These are phyloP conservation scores for Metschnikowia aberdeeniae DNA, from an alignment of 805 yeast species.

Conservation along the genomic window DNA sequence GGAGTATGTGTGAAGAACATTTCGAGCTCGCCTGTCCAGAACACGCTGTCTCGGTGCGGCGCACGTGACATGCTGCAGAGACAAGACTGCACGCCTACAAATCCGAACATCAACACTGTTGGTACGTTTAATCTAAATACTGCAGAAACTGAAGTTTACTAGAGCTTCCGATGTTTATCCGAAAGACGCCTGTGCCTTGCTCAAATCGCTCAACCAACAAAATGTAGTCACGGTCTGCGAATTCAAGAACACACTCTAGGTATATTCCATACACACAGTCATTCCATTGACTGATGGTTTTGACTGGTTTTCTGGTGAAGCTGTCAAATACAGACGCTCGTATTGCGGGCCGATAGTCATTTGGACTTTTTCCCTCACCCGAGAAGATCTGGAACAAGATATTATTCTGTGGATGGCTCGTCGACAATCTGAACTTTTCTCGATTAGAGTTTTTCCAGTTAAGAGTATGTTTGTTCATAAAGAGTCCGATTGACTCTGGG, in stretches of 20 bases:
- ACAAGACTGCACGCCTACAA: too few relatives aligned
- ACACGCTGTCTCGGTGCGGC: slow-evolving; percentile 4
- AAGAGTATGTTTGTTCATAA: slow-evolving; percentile 20
- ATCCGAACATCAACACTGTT: too few relatives aligned
- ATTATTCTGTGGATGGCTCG: slow-evolving; percentile 18
- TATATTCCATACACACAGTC: slow-evolving; percentile 44
- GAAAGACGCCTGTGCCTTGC: slow-evolving; percentile 37
- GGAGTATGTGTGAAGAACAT: background rate
- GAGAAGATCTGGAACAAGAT: slow-evolving; percentile 26
- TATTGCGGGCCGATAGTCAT: slow-evolving; percentile 41
- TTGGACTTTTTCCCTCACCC: slow-evolving; percentile 10
- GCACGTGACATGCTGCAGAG: background rate
- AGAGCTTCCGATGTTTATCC: slow-evolving; percentile 36
- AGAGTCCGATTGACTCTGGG: slow-evolving; percentile 34
- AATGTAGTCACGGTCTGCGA: slow-evolving; percentile 29
- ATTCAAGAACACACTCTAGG: slow-evolving; percentile 25
- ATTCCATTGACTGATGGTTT: slow-evolving; percentile 36
- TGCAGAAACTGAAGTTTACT: background rate
- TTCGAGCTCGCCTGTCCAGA: slow-evolving; percentile 1
- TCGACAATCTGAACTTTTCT: slow-evolving; percentile 27
- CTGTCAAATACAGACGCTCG: slow-evolving; percentile 42
- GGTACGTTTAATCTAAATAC: background rate
- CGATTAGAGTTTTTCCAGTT: slow-evolving; percentile 42
- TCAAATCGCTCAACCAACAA: slow-evolving; percentile 49
- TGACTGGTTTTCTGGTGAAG: slow-evolving; percentile 25